Evolutionary conservation across 371 early-diverging fungal species (phyloP), one percentile per base, ranked within the genome.

Genomic region (Choanephora cucurbitarum): DNA sequence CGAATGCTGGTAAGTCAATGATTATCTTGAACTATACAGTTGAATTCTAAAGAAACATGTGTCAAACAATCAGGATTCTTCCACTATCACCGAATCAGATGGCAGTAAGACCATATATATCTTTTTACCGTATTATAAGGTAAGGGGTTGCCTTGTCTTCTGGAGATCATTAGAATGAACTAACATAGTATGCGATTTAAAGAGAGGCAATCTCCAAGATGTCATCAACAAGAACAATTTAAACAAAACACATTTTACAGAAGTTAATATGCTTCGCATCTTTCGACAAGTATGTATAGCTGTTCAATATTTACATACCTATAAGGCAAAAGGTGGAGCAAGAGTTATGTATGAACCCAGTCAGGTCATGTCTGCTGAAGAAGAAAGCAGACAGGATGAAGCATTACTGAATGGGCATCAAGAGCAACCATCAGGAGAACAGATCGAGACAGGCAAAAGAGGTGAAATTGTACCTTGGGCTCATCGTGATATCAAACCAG

Each of bases 401-500:
- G 49, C 49, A 4, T 23, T 62, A 28, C 14, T 52, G 19, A 53
- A 57, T 31, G 37, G 43, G 18, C 53, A 49, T 21, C 60, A 60
- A 21, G 54, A 63, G 6, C 57, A 63, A 22, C 43, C 63, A 1
- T 28, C 57, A 19, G 58, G 64, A 0, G 59, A 52, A 14, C 53
- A 52, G 13, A 23, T 49, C 6, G 44, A 41, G 15, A 33, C 37
- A 3, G 63, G 63, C 0, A 42, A 62, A 21, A 22, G 49, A 17
- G 75, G 73, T n/a, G 72, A 77, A 18, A 56, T 75, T 48, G 67
- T 81, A 31, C 81, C 86, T 5, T 67, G 79, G 67, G 85, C 82
- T 19, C 90, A 89, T 60, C 70, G 87, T 13, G 90, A 89, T 57
- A 85, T 89, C 52, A 89, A 89, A 58, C 88, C 86, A 14, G 88